Evolutionary conservation across 306 rosid genomes (phyloP), one percentile per base, ranked within the genome.

Genomic region (Fagus sylvatica): DNA sequence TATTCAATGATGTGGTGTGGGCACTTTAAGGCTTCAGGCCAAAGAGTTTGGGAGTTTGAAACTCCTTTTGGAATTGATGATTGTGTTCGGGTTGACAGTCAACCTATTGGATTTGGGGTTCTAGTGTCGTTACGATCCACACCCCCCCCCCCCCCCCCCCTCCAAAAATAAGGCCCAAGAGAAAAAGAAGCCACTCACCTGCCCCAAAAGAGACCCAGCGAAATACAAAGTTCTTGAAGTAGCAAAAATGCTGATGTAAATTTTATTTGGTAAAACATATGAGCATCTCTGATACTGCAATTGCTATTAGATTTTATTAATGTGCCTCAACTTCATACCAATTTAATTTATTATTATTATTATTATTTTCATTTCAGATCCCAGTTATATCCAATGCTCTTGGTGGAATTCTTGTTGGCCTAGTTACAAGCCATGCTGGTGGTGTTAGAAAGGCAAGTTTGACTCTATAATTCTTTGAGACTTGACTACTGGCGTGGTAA

Each of bases 351-450:
- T 22, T 22, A 22, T 22, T 22, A 22, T 22, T 22, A 22, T 22
- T 22, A 22, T 22, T 22, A 71, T 70, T 53, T 77, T 81, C 74
- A 57, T 79, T 83, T 79, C 92, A 95, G 98, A 85, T 95, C 75
- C 98, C 98, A 51, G 96, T 95, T 57, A 75, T 95, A 62, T 78
- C 11, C 80, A 95, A 94, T 74, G 92, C 99, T 77, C 79, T 92
- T 74, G 99, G 99, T 76, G 99, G 99, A 87, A 95, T 95, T 76
- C 98, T 95, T 70, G 98, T 95, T 75, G 99, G 98, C 73, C 81
- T 95, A 72, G 89, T 95, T 74, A 95, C 99, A 73, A 91, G 89
- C 76, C 60, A 88, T 69, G 98, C 98, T 32, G 99, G 99, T 1
- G 99, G 99, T 30, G 99, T 95, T 88, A 84, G 97, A 81, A 95